phyloP scores from a whole-genome alignment of 202 grass and related monocot species.

The Digitaria exilis region DNA sequence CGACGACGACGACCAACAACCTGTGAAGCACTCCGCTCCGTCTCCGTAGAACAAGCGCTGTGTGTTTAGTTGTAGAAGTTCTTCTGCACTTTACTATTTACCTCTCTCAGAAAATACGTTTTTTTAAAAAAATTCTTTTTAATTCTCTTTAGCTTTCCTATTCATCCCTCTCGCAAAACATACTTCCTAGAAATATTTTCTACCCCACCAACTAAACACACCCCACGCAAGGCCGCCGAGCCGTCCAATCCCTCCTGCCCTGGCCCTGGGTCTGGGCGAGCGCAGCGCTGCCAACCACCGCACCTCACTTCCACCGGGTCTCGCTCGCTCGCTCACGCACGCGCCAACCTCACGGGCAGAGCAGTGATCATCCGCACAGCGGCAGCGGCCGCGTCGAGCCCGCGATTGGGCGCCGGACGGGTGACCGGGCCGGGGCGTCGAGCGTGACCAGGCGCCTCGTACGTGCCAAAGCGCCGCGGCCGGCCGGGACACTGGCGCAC shows the following conservation, averaged over 20 bases:
- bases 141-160: too few relatives aligned
- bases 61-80: too few relatives aligned
- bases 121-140: too few relatives aligned
- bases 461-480: neutral
- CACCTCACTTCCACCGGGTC: neutral
- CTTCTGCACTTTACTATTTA: too few relatives aligned
- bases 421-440: neutral
- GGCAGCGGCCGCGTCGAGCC: neutral
- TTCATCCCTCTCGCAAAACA: too few relatives aligned
- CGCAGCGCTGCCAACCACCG: neutral
- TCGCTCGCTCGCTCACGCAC: neutral
- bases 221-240: slow-evolving; percentile 23
- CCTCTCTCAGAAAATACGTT: too few relatives aligned
- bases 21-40: too few relatives aligned
- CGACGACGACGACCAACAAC: neutral
- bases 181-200: too few relatives aligned
- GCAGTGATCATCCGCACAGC: neutral
- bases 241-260: neutral
- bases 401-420: neutral
- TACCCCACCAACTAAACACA: too few relatives aligned
- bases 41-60: neutral
- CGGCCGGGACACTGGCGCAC: slow-evolving; percentile 5
- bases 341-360: slow-evolving; percentile 11
- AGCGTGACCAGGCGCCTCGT: too few relatives aligned
- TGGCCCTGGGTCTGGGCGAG: neutral